A percentile compares a stretch with the other conserved stretches of the same genome.
phyloP scores from a whole-genome alignment of 495 filamentous ascomycete species.

The Viridothelium virens region DNA sequence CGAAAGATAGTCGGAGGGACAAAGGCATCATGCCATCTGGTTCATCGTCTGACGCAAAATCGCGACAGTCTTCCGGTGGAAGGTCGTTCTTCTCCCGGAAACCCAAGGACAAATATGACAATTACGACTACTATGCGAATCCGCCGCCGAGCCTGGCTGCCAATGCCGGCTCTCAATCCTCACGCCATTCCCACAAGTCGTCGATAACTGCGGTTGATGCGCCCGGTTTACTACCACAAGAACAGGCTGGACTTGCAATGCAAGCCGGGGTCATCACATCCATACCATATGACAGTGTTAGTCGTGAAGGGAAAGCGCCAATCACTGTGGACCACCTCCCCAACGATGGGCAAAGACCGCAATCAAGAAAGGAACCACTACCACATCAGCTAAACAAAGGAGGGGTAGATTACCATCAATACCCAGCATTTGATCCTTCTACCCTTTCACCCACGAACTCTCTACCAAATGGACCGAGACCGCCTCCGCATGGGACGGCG shows the following conservation, averaged over 20 bases:
- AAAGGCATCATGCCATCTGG: constrained; percentile 32
- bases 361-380: constrained; percentile 58
- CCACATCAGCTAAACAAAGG: constrained; percentile 75
- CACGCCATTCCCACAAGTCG: constrained; percentile 70
- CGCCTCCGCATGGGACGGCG: constrained; percentile 28
- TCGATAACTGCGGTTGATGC: constrained; percentile 68
- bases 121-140: constrained; percentile 38
- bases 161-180: constrained; percentile 61
- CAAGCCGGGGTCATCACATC: constrained; percentile 81
- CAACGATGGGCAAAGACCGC: constrained; percentile 54
- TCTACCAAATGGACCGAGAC: constrained; percentile 12
- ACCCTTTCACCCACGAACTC: constrained; percentile 30
- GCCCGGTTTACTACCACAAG: constrained; percentile 40
- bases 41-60: constrained; percentile 60
- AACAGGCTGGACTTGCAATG: constrained; percentile 56
- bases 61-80: constrained; percentile 71
- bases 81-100: constrained; percentile 83
- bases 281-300: constrained; percentile 78
- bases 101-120: constrained; percentile 63
- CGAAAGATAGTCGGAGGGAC: constrained; percentile 6
- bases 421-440: constrained; percentile 62
- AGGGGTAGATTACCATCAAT: constrained; percentile 79
- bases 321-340: constrained; percentile 70
- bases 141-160: constrained; percentile 21
- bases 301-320: constrained; percentile 58